A percentile compares a stretch with the other conserved stretches of the same genome.
phyloP scores from a whole-genome alignment of 1,284 basidiomycete genomes.

The Mycosarcoma mackinlayi region DNA sequence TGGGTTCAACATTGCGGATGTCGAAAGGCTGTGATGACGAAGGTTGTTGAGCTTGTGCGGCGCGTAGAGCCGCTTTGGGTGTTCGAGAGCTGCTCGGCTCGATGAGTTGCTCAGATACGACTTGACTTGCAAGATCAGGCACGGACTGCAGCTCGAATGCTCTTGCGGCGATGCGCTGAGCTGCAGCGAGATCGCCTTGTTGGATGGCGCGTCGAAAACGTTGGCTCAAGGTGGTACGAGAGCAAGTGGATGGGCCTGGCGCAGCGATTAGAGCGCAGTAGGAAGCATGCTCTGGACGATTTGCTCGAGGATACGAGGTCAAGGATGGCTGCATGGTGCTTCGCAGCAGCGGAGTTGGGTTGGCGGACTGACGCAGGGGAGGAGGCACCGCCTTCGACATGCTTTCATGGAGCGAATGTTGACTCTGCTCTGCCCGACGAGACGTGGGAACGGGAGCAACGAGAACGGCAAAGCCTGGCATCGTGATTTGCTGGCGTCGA shows the following conservation, averaged over 20 bases:
- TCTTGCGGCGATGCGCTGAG: constrained; percentile 37
- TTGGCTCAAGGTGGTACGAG: constrained; percentile 46
- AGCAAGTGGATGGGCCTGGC: constrained; percentile 8
- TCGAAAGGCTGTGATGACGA: constrained; percentile 42
- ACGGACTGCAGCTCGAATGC: constrained; percentile 32
- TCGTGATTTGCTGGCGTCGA: too few species aligned
- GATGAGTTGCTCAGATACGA: background rate
- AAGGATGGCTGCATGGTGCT: constrained; percentile 9
- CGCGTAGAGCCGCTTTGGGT: constrained; percentile 27
- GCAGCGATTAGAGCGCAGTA: background rate
- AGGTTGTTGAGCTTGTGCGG: constrained; percentile 33
- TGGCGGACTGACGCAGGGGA: constrained; percentile 2
- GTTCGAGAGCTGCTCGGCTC: constrained; percentile 1
- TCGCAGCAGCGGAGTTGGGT: constrained; percentile 6
- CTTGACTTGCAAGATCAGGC: background rate
- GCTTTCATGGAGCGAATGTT: too few species aligned
- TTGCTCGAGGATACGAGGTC: background rate
- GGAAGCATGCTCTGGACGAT: background rate
- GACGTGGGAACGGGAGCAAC: too few species aligned
- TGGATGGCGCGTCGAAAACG: constrained; percentile 55
- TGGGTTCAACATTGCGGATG: constrained; percentile 37
- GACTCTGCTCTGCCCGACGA: too few species aligned
- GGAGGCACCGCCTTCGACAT: too few species aligned
- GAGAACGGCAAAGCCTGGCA: too few species aligned
- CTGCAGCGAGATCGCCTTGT: constrained; percentile 41